Base-by-base conservation (phyloP, 305 asterid genomes). In the Solanum hybrid region DNA sequence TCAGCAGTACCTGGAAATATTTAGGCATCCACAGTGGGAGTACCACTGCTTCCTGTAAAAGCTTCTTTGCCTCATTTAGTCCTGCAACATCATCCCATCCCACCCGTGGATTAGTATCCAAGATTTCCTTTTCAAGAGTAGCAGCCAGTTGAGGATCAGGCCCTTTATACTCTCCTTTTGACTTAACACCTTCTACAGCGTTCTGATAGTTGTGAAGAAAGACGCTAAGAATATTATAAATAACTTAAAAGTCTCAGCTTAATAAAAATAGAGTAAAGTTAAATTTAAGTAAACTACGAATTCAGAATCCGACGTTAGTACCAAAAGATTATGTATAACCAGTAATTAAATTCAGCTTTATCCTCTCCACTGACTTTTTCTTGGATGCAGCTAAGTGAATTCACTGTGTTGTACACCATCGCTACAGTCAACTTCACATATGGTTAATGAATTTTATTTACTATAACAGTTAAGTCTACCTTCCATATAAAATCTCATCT, bases 11-110 rank as follows among this genome's bases (percentile, higher is more conserved):
- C 98, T 97, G 97, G 92, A 97, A 97, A 92, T 95, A 97, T 90
- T 96, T 96, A 56, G 98, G 99, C 98, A 97, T 97, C 98, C 96
- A 95, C 37, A 96, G 90, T 27, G 99, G 98, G 91, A 96, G 99
- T 89, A 97, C 98, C 89, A 97, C 98, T 89, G 98, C 99, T 94
- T 97, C 99, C 94, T 95, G 98, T 37, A 96, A 90, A 91, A 96
- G 98, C 91, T 98, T 91, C 91, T 96, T 97, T 72, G 98, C 99
- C 93, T 96, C 99, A 90, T 91, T 93, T 79, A 97, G 93, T 87
- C 99, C 99, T 80, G 98, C 99, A 87, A 97, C 99, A 90, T 97
- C 99, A 88, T 96, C 98, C 98, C 98, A 37, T 37, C 97, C 94
- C 89, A 97, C 98, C 81, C 99, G 98, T 85, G 98, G 98, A 86